These are phyloP conservation scores for Candida endomychidarum DNA, from an alignment of 805 yeast genomes.

Conservation along the genomic window DNA sequence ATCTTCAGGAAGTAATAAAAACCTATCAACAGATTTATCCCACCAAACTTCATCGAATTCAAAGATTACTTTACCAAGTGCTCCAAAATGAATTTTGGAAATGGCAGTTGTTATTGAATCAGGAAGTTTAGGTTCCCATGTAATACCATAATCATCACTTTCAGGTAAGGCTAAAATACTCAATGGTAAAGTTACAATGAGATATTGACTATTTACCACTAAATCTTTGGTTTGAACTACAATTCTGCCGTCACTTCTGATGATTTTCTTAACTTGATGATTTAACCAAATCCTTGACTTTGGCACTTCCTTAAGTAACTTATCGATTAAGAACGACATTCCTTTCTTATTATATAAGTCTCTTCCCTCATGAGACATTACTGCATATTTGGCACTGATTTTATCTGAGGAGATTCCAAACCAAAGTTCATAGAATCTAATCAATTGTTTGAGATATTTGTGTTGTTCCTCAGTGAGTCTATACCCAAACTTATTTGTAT, in stretches of 20 bases:
- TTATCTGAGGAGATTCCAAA: conserved; percentile 69
- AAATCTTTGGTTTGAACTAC: conserved; percentile 36
- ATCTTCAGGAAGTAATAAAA: conserved; percentile 26
- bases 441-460: conserved; percentile 48
- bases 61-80: conserved; percentile 43
- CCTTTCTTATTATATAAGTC: conserved; percentile 69
- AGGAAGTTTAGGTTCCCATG: conserved; percentile 29
- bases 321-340: conserved; percentile 48
- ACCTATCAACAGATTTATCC: conserved; percentile 45
- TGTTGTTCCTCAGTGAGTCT: conserved; percentile 54
- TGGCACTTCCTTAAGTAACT: conserved; percentile 39
- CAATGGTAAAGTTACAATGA: conserved; percentile 76
- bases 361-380: conserved; percentile 75
- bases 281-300: conserved; percentile 36
- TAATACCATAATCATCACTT: conserved; percentile 44
- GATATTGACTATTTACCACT: conserved; percentile 47
- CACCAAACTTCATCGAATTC: conserved; percentile 44
- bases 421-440: conserved; percentile 72
- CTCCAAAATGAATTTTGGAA: conserved; percentile 32
- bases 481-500: conserved; percentile 44
- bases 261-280: conserved; percentile 43
- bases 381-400: conserved; percentile 66
- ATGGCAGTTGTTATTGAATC: conserved; percentile 20
- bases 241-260: conserved; percentile 26
- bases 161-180: conserved; percentile 54